These are phyloP conservation scores for Boletus subcaerulescens DNA, from an alignment of 768 basidiomycete species.

Conservation along the genomic window DNA sequence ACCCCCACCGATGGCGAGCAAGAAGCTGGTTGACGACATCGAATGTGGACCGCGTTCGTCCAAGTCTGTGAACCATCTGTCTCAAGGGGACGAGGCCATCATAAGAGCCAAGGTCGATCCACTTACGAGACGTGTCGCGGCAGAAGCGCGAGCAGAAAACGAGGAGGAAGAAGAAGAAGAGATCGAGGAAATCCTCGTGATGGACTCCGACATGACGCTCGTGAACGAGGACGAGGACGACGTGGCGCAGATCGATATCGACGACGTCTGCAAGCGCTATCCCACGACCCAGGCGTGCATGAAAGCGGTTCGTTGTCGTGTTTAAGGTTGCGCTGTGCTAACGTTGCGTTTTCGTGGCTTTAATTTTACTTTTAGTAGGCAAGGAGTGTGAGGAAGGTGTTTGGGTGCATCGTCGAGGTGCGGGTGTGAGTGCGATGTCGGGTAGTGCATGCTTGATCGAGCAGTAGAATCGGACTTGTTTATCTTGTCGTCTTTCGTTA, in stretches of 20 bases:
- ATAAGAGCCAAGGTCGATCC: not conserved
- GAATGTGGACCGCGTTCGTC: not conserved
- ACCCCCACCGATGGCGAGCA: conserved; percentile 21
- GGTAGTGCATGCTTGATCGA: too few relatives aligned
- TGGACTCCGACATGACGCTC: conserved; percentile 30
- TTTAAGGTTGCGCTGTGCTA: not conserved
- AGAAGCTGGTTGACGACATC: not conserved
- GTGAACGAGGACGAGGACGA: conserved; percentile 23
- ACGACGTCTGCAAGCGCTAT: conserved; percentile 20
- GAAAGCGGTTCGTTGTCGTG: conserved; percentile 23
- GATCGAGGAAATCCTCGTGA: conserved; percentile 1
- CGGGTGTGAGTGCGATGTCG: not conserved
- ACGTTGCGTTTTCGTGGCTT: not conserved
- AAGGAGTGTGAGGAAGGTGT: conserved; percentile 5
- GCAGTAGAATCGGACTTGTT: too few relatives aligned
- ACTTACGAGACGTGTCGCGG: not conserved
- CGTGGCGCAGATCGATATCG: conserved; percentile 11
- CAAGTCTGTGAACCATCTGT: not conserved
- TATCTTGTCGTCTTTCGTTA: too few relatives aligned
- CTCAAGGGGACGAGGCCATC: not conserved
- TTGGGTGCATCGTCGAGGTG: conserved; percentile 18
- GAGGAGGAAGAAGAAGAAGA: not conserved
- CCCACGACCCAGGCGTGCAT: conserved; percentile 13
- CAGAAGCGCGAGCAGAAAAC: not conserved
- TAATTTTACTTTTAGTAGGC: conserved; percentile 6